These are phyloP conservation scores for Cladosporium sp. DNA, from an alignment of 2,329 filamentous ascomycete genomes.

Conservation along the genomic window DNA sequence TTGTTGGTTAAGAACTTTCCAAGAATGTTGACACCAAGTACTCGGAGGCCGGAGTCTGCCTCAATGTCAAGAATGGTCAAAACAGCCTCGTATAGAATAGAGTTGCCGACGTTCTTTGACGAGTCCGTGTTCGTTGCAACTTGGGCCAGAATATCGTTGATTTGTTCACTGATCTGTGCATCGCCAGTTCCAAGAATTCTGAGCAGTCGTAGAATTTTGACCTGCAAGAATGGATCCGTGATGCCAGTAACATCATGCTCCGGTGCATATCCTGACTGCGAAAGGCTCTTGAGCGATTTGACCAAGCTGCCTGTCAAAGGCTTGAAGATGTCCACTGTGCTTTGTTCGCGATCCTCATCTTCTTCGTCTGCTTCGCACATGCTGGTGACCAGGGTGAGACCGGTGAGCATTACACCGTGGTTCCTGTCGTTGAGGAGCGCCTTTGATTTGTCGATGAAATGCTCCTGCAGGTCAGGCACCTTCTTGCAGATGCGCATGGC, in stretches of 20 bases:
- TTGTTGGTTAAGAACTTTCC: slow-evolving; percentile 98
- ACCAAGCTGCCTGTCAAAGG: slow-evolving; percentile 83
- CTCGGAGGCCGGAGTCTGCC: slow-evolving; percentile 89
- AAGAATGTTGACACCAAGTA: slow-evolving; percentile 95
- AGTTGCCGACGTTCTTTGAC: slow-evolving; percentile 97
- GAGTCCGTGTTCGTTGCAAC: slow-evolving; percentile 98
- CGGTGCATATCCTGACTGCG: slow-evolving; percentile 92
- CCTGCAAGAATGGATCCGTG: slow-evolving; percentile 95
- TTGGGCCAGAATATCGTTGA: slow-evolving; percentile 91
- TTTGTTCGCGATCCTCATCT: slow-evolving; percentile 76
- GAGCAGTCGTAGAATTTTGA: slow-evolving; percentile 87
- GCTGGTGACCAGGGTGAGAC: slow-evolving; percentile 85
- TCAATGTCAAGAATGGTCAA: slow-evolving; percentile 97
- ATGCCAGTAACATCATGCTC: slow-evolving; percentile 99
- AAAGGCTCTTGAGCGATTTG: slow-evolving; percentile 86
- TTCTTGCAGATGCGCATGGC: slow-evolving; percentile 99
- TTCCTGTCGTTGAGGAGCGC: slow-evolving; percentile 88
- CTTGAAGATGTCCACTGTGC: slow-evolving; percentile 87
- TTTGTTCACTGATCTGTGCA: slow-evolving; percentile 85
- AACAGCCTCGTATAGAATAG: slow-evolving; percentile 95
- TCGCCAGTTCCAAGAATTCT: slow-evolving; percentile 86
- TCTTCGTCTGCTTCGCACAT: slow-evolving; percentile 94
- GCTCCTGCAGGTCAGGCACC: slow-evolving; percentile 94
- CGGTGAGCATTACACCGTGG: slow-evolving; percentile 91
- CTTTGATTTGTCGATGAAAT: slow-evolving; percentile 93